These are phyloP conservation scores for Scheffersomyces stipitis DNA, from an alignment of 805 yeast species.

Conservation along the genomic window DNA sequence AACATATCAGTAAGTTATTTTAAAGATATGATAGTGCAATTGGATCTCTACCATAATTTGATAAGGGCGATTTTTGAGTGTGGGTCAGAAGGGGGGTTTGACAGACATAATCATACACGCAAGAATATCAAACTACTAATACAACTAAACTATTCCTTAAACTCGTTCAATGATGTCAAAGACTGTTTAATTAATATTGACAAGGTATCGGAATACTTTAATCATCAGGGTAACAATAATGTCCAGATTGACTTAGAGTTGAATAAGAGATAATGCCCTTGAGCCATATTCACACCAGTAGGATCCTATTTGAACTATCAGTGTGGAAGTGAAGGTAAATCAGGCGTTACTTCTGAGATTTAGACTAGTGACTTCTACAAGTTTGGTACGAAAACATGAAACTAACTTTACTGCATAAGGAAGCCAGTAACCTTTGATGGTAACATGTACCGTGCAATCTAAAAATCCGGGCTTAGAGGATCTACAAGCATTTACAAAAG, in stretches of 20 bases:
- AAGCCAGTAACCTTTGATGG: too few species aligned
- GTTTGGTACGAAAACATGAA: too few species aligned
- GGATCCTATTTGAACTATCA: too few species aligned
- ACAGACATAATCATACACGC: not conserved
- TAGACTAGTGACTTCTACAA: too few species aligned
- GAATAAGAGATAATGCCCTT: not conserved
- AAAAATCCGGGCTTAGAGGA: too few species aligned
- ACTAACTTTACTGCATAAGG: too few species aligned
- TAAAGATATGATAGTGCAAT: not conserved
- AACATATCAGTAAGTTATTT: not conserved
- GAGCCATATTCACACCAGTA: too few species aligned
- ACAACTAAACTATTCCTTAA: slow-evolving; percentile 5
- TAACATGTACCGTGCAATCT: too few species aligned
- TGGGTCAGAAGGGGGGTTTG: not conserved
- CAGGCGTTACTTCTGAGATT: too few species aligned
- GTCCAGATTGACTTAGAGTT: slow-evolving; percentile 3
- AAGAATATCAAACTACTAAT: slow-evolving; percentile 3
- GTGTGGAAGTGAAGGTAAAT: too few species aligned
- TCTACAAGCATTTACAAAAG: too few species aligned
- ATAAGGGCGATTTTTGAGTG: not conserved
- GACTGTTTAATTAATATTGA: slow-evolving; percentile 7
- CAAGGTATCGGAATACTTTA: slow-evolving; percentile 1
- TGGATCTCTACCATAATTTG: not conserved
- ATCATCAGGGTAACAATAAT: not conserved
- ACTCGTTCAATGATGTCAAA: slow-evolving; percentile 6